Conservation (phyloP, 2,329 filamentous ascomycete species). For the Penicillium frequentans region DNA sequence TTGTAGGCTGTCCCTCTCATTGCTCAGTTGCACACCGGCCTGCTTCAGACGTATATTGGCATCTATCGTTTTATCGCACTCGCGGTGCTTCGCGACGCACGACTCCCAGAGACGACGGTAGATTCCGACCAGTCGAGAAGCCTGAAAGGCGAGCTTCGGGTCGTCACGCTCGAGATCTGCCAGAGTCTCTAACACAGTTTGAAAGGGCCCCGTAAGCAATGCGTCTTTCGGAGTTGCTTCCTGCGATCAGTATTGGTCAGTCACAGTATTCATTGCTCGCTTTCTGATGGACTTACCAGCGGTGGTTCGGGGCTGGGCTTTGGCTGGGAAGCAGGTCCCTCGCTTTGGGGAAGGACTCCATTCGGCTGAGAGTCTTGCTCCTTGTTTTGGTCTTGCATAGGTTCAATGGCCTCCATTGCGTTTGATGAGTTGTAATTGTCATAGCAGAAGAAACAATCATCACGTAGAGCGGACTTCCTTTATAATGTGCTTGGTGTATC, state of each 20-base stretch:
- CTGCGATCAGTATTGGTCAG: background rate
- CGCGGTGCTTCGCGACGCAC: too few relatives aligned
- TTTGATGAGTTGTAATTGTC: background rate
- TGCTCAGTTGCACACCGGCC: too few relatives aligned
- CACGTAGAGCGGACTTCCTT: background rate
- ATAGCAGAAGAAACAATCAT: background rate
- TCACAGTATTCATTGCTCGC: background rate
- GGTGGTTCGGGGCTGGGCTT: background rate
- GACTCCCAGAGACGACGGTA: slow-evolving; percentile 3
- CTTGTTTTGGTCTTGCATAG: too few relatives aligned
- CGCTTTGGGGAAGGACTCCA: background rate
- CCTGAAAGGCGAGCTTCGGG: slow-evolving; percentile 1
- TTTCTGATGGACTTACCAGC: background rate
- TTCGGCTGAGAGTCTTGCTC: background rate
- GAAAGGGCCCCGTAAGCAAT: background rate
- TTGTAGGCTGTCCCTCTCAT: too few relatives aligned
- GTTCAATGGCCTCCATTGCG: background rate
- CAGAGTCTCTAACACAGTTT: background rate
- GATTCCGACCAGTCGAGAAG: background rate
- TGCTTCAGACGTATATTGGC: too few relatives aligned
- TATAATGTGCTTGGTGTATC: background rate
- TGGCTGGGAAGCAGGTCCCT: background rate
- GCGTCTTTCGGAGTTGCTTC: background rate
- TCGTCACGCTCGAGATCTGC: slow-evolving; percentile 2
- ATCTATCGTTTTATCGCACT: too few relatives aligned